A percentile compares a stretch with the other conserved stretches of the same genome.
Conservation (phyloP, 2,329 filamentous ascomycete genomes). For the Diaporthe sp. region DNA sequence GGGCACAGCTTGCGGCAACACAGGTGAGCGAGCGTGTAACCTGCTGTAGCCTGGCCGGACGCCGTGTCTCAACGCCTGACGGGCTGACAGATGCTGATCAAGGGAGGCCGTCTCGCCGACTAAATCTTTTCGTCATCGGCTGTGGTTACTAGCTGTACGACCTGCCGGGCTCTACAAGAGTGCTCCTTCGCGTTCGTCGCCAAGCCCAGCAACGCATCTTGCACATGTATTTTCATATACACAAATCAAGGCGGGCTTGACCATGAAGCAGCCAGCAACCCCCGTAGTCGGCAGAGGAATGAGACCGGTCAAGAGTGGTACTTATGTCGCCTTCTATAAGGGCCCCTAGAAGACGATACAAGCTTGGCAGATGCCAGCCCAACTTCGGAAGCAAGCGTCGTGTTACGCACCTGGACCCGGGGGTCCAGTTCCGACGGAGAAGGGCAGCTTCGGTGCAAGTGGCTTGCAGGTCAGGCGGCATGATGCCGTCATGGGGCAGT, state of each 20-base stretch:
- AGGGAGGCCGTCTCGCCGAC: neutral
- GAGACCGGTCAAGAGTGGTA: neutral
- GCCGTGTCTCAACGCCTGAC: neutral
- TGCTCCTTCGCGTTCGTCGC: neutral
- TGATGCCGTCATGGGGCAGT: neutral
- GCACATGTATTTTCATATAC: neutral
- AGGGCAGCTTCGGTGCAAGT: conserved; percentile 32
- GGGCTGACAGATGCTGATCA: conserved; percentile 18
- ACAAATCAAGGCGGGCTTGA: neutral
- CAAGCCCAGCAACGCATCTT: neutral
- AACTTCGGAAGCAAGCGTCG: conserved; percentile 13
- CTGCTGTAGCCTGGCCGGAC: conserved; percentile 2
- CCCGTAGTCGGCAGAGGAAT: neutral
- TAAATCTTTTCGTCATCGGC: neutral
- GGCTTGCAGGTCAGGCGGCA: conserved; percentile 35
- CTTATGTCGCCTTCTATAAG: neutral
- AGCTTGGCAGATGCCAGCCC: conserved; percentile 28
- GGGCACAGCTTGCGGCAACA: conserved; percentile 17
- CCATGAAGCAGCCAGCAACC: too few species aligned
- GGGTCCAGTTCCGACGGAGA: conserved; percentile 30
- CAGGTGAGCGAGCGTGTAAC: conserved; percentile 17
- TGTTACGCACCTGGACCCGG: conserved; percentile 33
- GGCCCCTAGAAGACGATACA: neutral
- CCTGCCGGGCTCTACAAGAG: neutral
- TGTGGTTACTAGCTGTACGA: neutral